Evolutionary conservation across 805 yeast species (phyloP), one percentile per base, ranked within the genome.

Genomic region (Blastobotrys robertii): DNA sequence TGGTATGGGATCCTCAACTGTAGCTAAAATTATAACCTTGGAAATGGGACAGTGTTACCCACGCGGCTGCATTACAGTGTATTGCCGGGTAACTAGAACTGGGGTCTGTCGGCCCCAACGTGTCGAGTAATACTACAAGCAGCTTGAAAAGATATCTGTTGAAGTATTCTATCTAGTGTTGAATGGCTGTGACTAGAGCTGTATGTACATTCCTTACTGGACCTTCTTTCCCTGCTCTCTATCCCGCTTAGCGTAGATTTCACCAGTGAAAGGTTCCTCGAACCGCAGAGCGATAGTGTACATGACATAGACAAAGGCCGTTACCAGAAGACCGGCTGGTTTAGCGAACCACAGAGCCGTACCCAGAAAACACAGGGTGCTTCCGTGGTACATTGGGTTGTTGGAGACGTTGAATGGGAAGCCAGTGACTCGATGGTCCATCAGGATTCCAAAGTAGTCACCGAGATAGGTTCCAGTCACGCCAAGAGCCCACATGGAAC

Each of bases 331-430:
- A 19, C 98, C 98, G 1, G 95, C 82, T 29, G 97, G 94, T 62
- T 87, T 88, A 28, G 81, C 97, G 59, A 76, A 79, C 75, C 80
- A 82, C 51, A 92, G 69, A 3, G 94, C 90, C 34, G 94, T 80
- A 36, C 96, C 98, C 58, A 92, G 67, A 70, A 92, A 92, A 41
- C 94, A 79, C 51, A 90, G 67, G 15, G 88, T 76, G 8, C 95
- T 84, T 11, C 98, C 98, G 58, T 83, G 81, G 65, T 92, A 92
- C 98, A 92, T 92, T 50, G 98, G 98, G 64, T 92, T 90, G 57
- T 86, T 81, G 50, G 80, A 74, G 44, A 88, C 77, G 55, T 80
- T 88, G 74, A 92, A 92, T 11, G 98, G 98, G 74, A 92, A 92
- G 1, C 83, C 79, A 12, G 90, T 81, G 46, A 92, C 95, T 58